These are phyloP conservation scores for Ogataea methylovora DNA, from an alignment of 805 yeast genomes.

Conservation along the genomic window DNA sequence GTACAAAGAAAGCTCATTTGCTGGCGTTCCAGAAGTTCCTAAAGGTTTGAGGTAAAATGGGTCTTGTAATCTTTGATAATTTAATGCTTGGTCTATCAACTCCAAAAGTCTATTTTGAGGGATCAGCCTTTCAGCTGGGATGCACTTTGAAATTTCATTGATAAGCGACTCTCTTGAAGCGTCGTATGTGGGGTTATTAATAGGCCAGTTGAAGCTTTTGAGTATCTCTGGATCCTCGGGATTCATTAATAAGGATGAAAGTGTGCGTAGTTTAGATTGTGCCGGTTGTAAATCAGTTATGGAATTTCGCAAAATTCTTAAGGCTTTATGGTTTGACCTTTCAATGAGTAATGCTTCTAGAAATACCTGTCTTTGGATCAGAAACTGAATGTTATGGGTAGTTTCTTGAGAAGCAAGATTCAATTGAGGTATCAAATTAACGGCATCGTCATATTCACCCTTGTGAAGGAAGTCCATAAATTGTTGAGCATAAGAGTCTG, in stretches of 20 bases:
- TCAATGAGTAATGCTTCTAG: constrained; percentile 31
- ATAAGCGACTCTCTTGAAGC: constrained; percentile 34
- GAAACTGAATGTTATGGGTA: constrained; percentile 18
- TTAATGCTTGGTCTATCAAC: constrained; percentile 43
- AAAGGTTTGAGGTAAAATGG: constrained; percentile 15
- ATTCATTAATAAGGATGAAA: constrained; percentile 16
- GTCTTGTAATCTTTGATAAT: constrained; percentile 30
- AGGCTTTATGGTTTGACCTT: constrained; percentile 25
- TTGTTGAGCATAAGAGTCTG: constrained; percentile 6
- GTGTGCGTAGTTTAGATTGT: constrained; percentile 6
- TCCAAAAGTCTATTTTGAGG: constrained; percentile 47
- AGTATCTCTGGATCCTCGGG: constrained; percentile 19
- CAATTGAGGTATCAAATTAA: neutral
- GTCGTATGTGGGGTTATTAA: constrained; percentile 21
- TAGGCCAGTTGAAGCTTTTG: constrained; percentile 12
- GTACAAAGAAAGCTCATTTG: constrained; percentile 18
- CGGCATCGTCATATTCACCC: neutral
- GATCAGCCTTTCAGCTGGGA: constrained; percentile 37
- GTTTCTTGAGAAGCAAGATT: neutral
- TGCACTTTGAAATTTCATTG: constrained; percentile 33
- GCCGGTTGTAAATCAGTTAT: constrained; percentile 14
- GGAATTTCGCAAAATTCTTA: constrained; percentile 27
- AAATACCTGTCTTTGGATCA: constrained; percentile 32
- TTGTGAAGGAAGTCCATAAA: constrained; percentile 4
- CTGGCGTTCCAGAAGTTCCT: constrained; percentile 14